Base-by-base conservation (phyloP, 345 rosid species). In the Stellera chamaejasme region DNA sequence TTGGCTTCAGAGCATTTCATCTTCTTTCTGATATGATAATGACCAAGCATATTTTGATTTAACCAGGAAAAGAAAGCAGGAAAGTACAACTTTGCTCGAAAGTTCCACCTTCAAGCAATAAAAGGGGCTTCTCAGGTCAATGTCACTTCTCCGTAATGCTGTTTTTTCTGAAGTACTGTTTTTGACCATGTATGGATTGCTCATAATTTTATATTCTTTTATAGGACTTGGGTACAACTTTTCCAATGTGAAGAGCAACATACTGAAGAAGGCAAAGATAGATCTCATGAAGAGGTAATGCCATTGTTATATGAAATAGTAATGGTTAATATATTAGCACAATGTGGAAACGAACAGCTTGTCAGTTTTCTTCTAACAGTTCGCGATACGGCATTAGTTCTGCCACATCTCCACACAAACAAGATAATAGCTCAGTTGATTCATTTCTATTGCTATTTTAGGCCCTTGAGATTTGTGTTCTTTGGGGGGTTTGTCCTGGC, bases 251-350 rank as follows among this genome's bases (percentile, higher is more conserved):
- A 93, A 83, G 80, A 77, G 94, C 81, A 89, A 80, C 69, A 70
- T 89, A 66, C 82, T 89, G 97, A 93, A 87, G 85, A 93, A 89
- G 70, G 81, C 94, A 12, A 93, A 81, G 73, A 15, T 84, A 50
- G 99, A 93, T 27, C 28, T 83, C 56, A 82, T 78, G 28, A 81
- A 82, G 67, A 81, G 99, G 97, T 86, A 73, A 64, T 47, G 13
- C 3, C 45, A 32, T 5, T 32, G 39, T 32, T 32, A 32, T 32
- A 8, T 32, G 39, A 4, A 4, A 32, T 32, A 32, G 3, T 32
- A 8, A 8, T 19, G 39, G 5, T 32, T 32, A 32, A 8, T 32
- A 32, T 32, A 8, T 4, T 2, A 32, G 8, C 39, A 32, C 5
- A 32, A 32, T 32, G 39, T 32, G 7, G 39, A 32, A 32, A 19